A percentile compares a stretch with the other conserved stretches of the same genome.
phyloP scores from a whole-genome alignment of 1,139 yeast species.

The Sugiyamaella paludigena region DNA sequence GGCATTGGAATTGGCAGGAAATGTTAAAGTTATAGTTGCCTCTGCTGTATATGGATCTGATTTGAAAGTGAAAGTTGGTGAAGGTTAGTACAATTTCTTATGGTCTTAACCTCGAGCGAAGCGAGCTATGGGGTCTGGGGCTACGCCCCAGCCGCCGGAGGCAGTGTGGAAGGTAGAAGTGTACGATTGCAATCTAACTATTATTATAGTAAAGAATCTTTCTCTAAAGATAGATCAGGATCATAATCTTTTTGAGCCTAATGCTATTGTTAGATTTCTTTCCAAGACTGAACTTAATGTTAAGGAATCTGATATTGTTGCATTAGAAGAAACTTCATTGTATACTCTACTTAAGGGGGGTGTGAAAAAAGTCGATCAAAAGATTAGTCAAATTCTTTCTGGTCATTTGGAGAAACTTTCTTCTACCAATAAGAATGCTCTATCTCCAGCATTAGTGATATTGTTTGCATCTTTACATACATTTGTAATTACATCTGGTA shows the following conservation, averaged over 20 bases:
- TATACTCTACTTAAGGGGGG: constrained; percentile 30
- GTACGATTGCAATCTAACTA: not conserved
- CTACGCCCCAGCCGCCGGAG: no score
- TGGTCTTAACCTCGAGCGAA: not conserved
- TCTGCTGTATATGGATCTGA: constrained; percentile 20
- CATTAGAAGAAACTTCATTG: constrained; percentile 28
- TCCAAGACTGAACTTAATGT: constrained; percentile 28
- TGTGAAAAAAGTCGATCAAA: constrained; percentile 28
- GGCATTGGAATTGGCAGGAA: constrained; percentile 25
- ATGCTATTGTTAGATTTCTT: constrained; percentile 63
- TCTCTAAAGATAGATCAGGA: constrained; percentile 18
- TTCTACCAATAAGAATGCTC: constrained; percentile 18
- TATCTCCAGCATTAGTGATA: constrained; percentile 29
- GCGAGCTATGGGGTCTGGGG: no score
- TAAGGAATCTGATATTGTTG: constrained; percentile 24
- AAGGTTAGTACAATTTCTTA: not conserved
- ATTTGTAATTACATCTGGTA: constrained; percentile 32
- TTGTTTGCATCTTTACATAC: constrained; percentile 35
- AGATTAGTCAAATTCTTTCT: constrained; percentile 15
- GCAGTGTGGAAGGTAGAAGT: not conserved
- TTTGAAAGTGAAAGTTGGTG: constrained; percentile 5
- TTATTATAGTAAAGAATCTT: constrained; percentile 1
- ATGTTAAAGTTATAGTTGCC: constrained; percentile 27
- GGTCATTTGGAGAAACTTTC: constrained; percentile 18
- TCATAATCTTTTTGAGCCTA: constrained; percentile 58